These are phyloP conservation scores for Neofusicoccum kwambonambiense DNA, from an alignment of 2,329 filamentous ascomycete species.

Conservation along the genomic window DNA sequence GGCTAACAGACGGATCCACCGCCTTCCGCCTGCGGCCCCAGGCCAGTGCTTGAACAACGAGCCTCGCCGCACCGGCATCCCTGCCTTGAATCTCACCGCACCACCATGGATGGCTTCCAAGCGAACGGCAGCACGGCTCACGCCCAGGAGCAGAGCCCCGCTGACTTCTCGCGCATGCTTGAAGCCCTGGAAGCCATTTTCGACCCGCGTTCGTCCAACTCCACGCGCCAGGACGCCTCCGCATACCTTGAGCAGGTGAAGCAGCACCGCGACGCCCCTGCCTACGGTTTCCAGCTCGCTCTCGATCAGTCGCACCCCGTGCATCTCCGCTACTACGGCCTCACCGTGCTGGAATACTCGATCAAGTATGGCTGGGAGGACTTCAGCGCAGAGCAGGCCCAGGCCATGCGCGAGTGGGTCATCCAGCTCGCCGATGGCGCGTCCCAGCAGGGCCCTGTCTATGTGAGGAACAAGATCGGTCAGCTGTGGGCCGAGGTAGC, in stretches of 20 bases:
- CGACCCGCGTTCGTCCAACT: slow-evolving; percentile 75
- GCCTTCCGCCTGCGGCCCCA: neutral
- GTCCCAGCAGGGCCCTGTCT: slow-evolving; percentile 70
- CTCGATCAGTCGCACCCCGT: slow-evolving; percentile 71
- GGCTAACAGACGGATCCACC: slow-evolving; percentile 7
- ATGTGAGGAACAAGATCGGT: slow-evolving; percentile 88
- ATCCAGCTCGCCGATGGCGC: slow-evolving; percentile 73
- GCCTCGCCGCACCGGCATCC: neutral
- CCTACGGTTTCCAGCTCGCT: slow-evolving; percentile 81
- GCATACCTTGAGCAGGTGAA: slow-evolving; percentile 85
- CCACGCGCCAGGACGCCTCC: slow-evolving; percentile 78
- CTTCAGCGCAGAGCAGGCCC: slow-evolving; percentile 67
- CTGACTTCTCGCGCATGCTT: slow-evolving; percentile 65
- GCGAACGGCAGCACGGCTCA: slow-evolving; percentile 23
- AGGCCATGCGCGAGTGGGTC: slow-evolving; percentile 71
- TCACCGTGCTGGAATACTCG: slow-evolving; percentile 86
- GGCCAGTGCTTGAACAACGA: neutral
- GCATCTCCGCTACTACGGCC: slow-evolving; percentile 87
- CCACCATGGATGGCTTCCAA: slow-evolving; percentile 8
- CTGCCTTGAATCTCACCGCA: neutral
- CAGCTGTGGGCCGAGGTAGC: slow-evolving; percentile 94
- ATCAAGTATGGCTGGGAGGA: slow-evolving; percentile 82
- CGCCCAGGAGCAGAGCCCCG: slow-evolving; percentile 18
- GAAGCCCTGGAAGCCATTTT: slow-evolving; percentile 87
- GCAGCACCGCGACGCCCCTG: slow-evolving; percentile 72